Conservation (phyloP, 2,329 filamentous ascomycete species). For the Fonsecaea pedrosoi region DNA sequence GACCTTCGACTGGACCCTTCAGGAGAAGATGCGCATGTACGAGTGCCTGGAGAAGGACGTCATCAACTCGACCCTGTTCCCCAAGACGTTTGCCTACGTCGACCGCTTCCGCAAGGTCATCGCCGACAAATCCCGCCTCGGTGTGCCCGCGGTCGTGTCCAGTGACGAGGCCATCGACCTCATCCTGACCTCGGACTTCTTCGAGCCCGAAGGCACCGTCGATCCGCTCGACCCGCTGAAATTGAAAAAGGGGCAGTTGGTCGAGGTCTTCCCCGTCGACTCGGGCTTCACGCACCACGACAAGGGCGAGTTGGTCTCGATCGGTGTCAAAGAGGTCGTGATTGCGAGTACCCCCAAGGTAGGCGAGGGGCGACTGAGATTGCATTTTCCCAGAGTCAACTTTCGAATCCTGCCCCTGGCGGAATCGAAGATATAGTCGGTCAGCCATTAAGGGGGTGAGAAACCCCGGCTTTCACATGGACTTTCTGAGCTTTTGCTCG, state of each 20-base stretch:
- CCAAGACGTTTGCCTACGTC: constrained; percentile 69
- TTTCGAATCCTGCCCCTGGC: constrained; percentile 37
- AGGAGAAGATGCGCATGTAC: constrained; percentile 58
- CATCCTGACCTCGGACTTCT: constrained; percentile 59
- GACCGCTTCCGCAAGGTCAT: constrained; percentile 61
- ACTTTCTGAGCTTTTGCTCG: no score
- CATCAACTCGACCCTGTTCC: constrained; percentile 61
- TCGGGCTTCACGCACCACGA: constrained; percentile 66
- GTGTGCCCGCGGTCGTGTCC: constrained; percentile 52
- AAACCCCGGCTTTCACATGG: no score
- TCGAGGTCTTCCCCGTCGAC: constrained; percentile 68
- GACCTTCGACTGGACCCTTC: constrained; percentile 69
- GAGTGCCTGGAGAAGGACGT: constrained; percentile 60
- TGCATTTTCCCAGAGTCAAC: constrained; percentile 65
- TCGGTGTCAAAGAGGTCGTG: constrained; percentile 63
- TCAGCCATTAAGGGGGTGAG: no score
- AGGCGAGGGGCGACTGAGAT: constrained; percentile 52
- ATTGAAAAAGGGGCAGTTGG: constrained; percentile 59
- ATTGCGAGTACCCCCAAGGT: constrained; percentile 57
- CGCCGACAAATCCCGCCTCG: constrained; percentile 47
- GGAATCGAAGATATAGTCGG: constrained; percentile 15
- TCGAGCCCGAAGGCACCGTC: constrained; percentile 53
- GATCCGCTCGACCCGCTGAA: constrained; percentile 60
- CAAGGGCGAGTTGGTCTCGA: constrained; percentile 59
- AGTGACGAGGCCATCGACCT: constrained; percentile 60